Evolutionary conservation across 2,329 filamentous ascomycete genomes (phyloP).

Genomic region (Akanthomyces dipterigenus): DNA sequence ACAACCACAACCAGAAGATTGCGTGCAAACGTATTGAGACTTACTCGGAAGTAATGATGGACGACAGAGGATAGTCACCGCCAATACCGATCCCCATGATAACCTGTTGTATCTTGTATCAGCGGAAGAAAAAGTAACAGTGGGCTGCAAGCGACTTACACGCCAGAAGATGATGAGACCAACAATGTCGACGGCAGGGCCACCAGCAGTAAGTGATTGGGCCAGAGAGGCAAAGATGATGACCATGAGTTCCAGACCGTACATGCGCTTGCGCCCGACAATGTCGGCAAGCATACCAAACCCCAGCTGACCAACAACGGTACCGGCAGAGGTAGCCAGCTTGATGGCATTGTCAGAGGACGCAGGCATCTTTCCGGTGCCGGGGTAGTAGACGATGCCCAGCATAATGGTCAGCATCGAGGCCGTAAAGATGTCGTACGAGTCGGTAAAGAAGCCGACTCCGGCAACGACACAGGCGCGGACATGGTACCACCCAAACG

Average conservation of each 20-base stretch:
- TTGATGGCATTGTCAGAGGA: constrained; percentile 76
- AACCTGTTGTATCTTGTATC: constrained; percentile 29
- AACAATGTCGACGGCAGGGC: constrained; percentile 54
- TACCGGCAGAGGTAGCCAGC: constrained; percentile 75
- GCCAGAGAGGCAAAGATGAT: constrained; percentile 74
- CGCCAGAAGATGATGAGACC: constrained; percentile 75
- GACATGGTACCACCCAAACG: constrained; percentile 80
- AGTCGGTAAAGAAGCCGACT: constrained; percentile 84
- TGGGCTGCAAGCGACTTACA: constrained; percentile 12
- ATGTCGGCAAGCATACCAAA: constrained; percentile 75
- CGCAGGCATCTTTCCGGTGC: constrained; percentile 53
- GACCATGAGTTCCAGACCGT: constrained; percentile 72
- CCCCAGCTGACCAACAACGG: constrained; percentile 72
- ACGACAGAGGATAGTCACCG: constrained; percentile 70
- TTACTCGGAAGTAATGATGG: constrained; percentile 77
- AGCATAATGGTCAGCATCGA: constrained; percentile 68
- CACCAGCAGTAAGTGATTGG: constrained; percentile 59
- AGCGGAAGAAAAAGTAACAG: background rate
- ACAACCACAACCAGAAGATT: no score
- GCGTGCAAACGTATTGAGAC: background rate
- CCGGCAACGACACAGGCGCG: constrained; percentile 71
- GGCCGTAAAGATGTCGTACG: constrained; percentile 76
- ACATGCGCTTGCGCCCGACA: constrained; percentile 64
- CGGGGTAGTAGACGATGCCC: constrained; percentile 68
- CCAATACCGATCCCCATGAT: constrained; percentile 50